These are phyloP conservation scores for Phytophthora pinifolia DNA, from an alignment of 352 stramenopile species.

Conservation along the genomic window DNA sequence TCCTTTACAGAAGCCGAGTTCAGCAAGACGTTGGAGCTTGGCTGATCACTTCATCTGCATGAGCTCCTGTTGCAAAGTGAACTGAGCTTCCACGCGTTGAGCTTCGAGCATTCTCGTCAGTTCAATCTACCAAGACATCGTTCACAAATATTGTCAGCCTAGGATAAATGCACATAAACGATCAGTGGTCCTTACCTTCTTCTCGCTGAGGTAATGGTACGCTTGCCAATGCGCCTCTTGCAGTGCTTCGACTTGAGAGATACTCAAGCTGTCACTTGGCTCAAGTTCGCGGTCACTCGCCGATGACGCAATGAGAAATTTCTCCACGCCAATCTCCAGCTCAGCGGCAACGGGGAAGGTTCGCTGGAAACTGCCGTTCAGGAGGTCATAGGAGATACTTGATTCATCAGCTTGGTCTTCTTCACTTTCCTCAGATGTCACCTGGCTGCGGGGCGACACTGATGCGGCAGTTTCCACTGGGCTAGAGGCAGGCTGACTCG, in stretches of 20 bases:
- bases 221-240: slow-evolving; percentile 83
- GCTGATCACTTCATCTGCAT: slow-evolving; percentile 51
- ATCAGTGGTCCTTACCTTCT: slow-evolving; percentile 51
- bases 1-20: slow-evolving; percentile 87
- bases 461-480: neutral
- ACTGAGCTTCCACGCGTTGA: slow-evolving; percentile 67
- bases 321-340: slow-evolving; percentile 73
- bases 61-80: slow-evolving; percentile 66
- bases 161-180: neutral
- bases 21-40: slow-evolving; percentile 71
- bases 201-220: slow-evolving; percentile 81
- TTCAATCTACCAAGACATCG: slow-evolving; percentile 49
- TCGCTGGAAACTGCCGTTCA: slow-evolving; percentile 58
- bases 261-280: slow-evolving; percentile 60
- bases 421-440: slow-evolving; percentile 18
- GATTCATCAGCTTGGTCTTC: slow-evolving; percentile 12
- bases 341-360: slow-evolving; percentile 74
- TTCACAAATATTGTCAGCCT: slow-evolving; percentile 7
- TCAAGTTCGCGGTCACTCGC: slow-evolving; percentile 43
- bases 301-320: slow-evolving; percentile 71
- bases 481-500: slow-evolving; percentile 6
- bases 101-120: slow-evolving; percentile 73
- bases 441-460: slow-evolving; percentile 18
- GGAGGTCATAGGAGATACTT: slow-evolving; percentile 41
- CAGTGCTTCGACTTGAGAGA: slow-evolving; percentile 80